Conservation (phyloP, 2,329 filamentous ascomycete genomes). For the Fusarium papillatum region DNA sequence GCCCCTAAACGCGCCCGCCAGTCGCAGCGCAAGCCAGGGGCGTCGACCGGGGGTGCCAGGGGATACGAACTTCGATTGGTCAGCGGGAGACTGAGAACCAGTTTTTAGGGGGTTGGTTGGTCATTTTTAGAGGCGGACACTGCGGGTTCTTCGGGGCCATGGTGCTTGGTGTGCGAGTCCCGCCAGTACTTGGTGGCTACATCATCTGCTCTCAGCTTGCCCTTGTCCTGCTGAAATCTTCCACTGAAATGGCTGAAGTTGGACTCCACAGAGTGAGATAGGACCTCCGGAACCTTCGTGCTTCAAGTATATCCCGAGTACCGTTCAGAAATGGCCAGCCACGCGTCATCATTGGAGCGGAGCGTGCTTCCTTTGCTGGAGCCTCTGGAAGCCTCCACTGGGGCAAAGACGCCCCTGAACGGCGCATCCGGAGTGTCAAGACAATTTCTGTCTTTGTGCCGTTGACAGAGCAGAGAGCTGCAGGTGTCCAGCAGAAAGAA, state of each 20-base stretch:
- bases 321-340: conserved; percentile 22
- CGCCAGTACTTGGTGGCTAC: conserved; percentile 26
- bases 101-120: conserved; percentile 34
- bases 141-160: conserved; percentile 32
- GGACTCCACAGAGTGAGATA: neutral
- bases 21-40: conserved; percentile 34
- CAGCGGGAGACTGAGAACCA: conserved; percentile 14
- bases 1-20: conserved; percentile 33
- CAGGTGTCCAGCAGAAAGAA: neutral
- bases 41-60: conserved; percentile 24
- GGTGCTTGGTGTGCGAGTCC: conserved; percentile 10
- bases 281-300: conserved; percentile 15
- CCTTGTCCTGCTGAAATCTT: conserved; percentile 11
- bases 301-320: conserved; percentile 23
- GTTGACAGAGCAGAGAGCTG: conserved; percentile 5
- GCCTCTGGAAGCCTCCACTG: conserved; percentile 30
- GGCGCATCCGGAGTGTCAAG: conserved; percentile 42
- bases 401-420: conserved; percentile 42
- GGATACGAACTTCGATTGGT: conserved; percentile 28
- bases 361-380: conserved; percentile 28
- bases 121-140: conserved; percentile 22
- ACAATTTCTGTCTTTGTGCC: conserved; percentile 28
- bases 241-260: neutral
- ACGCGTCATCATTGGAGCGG: conserved; percentile 40
- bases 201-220: conserved; percentile 23